phyloP scores from a whole-genome alignment of 306 rosid species.

The Lablab purpureus region DNA sequence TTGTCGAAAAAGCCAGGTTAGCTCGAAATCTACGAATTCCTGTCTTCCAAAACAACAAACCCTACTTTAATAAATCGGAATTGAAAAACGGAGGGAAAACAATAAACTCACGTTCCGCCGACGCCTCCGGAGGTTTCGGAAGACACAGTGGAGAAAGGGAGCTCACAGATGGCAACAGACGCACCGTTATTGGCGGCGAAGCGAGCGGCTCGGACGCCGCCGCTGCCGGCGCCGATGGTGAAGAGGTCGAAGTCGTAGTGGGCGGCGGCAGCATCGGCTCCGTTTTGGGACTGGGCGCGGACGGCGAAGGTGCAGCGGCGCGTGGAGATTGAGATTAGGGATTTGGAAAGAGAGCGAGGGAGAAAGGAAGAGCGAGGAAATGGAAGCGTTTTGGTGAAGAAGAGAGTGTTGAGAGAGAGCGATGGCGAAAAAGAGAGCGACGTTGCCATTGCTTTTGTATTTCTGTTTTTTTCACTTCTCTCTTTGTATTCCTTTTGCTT shows the following conservation, averaged over 20 bases:
- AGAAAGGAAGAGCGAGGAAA: slow-evolving; percentile 22
- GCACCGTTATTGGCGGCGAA: slow-evolving; percentile 81
- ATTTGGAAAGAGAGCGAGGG: slow-evolving; percentile 11
- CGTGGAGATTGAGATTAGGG: slow-evolving; percentile 41
- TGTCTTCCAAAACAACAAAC: not conserved
- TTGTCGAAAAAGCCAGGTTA: not conserved
- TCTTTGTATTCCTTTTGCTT: not conserved
- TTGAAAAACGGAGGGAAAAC: not conserved
- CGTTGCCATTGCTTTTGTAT: slow-evolving; percentile 47
- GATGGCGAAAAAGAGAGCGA: slow-evolving; percentile 44
- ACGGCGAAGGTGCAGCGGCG: slow-evolving; percentile 44
- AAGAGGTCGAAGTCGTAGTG: slow-evolving; percentile 87
- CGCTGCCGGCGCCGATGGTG: slow-evolving; percentile 94
- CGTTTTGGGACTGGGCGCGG: slow-evolving; percentile 63
- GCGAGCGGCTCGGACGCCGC: slow-evolving; percentile 94
- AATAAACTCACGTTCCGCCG: slow-evolving; percentile 86
- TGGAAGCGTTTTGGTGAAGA: slow-evolving; percentile 39
- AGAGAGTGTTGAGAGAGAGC: slow-evolving; percentile 39
- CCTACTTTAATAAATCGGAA: slow-evolving; percentile 14
- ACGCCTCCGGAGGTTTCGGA: slow-evolving; percentile 91
- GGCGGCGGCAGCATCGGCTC: slow-evolving; percentile 54
- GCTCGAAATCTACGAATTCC: not conserved
- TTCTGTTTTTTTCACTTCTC: too few relatives aligned
- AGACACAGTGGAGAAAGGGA: slow-evolving; percentile 87
- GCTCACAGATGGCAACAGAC: slow-evolving; percentile 87